These are phyloP conservation scores for Trichomonas gallinae DNA, from an alignment of 208 protist species.

Conservation along the genomic window DNA sequence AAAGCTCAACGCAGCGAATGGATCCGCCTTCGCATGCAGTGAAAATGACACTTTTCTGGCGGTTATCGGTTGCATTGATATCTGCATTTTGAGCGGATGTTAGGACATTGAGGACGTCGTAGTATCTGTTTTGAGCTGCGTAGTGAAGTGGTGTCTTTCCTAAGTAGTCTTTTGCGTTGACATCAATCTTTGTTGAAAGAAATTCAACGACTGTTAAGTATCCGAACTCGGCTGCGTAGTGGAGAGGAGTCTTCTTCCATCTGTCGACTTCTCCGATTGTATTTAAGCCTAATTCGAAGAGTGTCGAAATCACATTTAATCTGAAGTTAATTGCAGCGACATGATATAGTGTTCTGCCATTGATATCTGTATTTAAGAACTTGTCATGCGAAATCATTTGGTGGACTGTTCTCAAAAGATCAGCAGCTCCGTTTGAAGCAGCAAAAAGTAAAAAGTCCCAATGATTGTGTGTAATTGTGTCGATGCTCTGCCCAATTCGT, in stretches of 20 bases:
- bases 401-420: not conserved
- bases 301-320: not conserved
- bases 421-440: not conserved
- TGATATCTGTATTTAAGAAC: not conserved
- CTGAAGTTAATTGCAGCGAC: not conserved
- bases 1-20: no score
- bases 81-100: not conserved
- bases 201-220: not conserved
- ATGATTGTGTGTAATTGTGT: not conserved
- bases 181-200: not conserved
- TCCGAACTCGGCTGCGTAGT: not conserved
- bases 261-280: not conserved
- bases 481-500: not conserved
- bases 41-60: not conserved
- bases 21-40: not conserved
- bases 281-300: not conserved
- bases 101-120: not conserved
- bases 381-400: not conserved
- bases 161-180: not conserved
- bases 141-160: not conserved
- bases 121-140: not conserved
- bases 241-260: not conserved
- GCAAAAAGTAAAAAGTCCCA: not conserved
- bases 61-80: not conserved
- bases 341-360: not conserved